These are phyloP conservation scores for Gynostemma pentaphyllum DNA, from an alignment of 306 rosid species.

Conservation along the genomic window DNA sequence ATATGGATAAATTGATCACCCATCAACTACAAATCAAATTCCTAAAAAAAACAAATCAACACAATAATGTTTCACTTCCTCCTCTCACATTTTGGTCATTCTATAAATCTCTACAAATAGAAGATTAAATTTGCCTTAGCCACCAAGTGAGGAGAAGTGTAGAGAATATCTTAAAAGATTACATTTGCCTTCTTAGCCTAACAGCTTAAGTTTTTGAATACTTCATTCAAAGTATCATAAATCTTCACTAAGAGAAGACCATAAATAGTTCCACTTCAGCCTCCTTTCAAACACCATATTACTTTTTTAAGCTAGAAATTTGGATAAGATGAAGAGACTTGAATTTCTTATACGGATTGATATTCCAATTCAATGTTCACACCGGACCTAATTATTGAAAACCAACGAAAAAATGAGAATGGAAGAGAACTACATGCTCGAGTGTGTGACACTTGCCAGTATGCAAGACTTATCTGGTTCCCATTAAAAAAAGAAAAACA, in stretches of 20 bases:
- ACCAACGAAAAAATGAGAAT: neutral
- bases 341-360: neutral
- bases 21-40: neutral
- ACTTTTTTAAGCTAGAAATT: neutral
- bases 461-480: too few relatives aligned
- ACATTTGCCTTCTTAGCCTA: too few relatives aligned
- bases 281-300: neutral
- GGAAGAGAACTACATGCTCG: neutral
- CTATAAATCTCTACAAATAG: neutral
- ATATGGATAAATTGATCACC: neutral
- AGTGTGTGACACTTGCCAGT: neutral
- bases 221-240: neutral
- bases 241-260: neutral
- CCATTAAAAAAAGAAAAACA: too few relatives aligned
- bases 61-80: too few relatives aligned
- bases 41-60: neutral
- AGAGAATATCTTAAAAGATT: too few relatives aligned
- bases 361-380: neutral
- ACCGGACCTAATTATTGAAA: too few relatives aligned
- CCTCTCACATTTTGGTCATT: neutral
- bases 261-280: neutral
- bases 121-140: neutral
- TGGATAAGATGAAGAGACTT: neutral
- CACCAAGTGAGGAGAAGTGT: too few relatives aligned
- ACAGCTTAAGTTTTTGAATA: neutral